phyloP scores from a whole-genome alignment of 192 early-diverging fungal genomes.

The Neocallimastix lanati region DNA sequence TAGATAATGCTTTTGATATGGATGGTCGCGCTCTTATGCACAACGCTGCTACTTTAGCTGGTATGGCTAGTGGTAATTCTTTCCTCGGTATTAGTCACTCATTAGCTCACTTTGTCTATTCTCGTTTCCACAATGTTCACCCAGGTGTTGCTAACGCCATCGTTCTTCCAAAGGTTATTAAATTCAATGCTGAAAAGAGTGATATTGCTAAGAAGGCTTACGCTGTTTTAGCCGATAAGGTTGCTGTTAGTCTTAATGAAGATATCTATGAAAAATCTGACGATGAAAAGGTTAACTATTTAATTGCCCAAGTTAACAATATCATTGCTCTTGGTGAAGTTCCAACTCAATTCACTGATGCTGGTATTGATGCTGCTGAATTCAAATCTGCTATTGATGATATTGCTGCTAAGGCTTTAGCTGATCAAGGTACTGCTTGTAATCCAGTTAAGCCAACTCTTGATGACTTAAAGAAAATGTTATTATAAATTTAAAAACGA shows the following conservation, averaged over 20 bases:
- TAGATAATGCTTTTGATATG: background rate
- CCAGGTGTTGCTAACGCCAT: slow-evolving; percentile 4
- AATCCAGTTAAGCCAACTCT: background rate
- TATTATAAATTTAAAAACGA: background rate
- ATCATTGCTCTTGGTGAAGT: background rate
- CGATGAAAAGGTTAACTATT: background rate
- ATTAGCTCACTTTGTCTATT: background rate
- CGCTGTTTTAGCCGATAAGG: background rate
- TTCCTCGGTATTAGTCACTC: slow-evolving; percentile 1
- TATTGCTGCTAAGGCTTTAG: background rate
- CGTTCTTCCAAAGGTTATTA: slow-evolving; percentile 2
- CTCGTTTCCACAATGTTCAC: slow-evolving; percentile 1
- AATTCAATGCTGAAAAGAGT: background rate
- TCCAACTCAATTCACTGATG: background rate
- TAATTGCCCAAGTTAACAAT: background rate
- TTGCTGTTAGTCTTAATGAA: background rate
- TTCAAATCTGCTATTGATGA: background rate
- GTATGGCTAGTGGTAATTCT: slow-evolving; percentile 1
- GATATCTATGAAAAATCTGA: background rate
- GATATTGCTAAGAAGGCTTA: background rate
- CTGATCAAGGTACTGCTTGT: background rate
- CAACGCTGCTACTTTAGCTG: slow-evolving; percentile 3
- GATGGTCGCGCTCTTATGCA: slow-evolving; percentile 1
- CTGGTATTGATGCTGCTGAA: background rate
- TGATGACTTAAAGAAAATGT: background rate